Base-by-base conservation (phyloP, 2,329 filamentous ascomycete genomes). In the Microcera coccophila region DNA sequence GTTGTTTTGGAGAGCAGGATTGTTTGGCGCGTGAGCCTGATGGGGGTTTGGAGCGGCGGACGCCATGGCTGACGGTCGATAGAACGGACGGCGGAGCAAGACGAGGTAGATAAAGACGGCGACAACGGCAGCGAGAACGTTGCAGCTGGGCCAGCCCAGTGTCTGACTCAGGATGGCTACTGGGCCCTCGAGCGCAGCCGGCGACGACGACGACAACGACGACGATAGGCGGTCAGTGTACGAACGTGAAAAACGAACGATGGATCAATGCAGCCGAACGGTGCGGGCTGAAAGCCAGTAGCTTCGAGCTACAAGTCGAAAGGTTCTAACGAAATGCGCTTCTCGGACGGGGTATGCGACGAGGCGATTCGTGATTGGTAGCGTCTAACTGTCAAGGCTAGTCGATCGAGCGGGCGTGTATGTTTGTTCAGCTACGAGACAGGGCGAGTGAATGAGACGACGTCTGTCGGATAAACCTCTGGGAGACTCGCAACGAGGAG, bases 11-110 rank as follows among this genome's bases (percentile, higher is more conserved):
- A 55, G 48, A 17, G 55, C 43, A 31, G 47, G 41, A 36, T 52
- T 54, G 39, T 50, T 50, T 38, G 60, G 56, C 47, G 58, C 60
- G 49, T 58, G 64, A 45, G 61, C 57, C 46, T 61, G 58, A 45
- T 57, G 60, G 33, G 60, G 51, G 45, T 62, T 62, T 31, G 61
- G 57, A 42, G 62, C 56, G 45, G 64, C 60, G 40, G 66, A 67
- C 49, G 66, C 56, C 66, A 69, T 69, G 47, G 43, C 42, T 55
- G n/a, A 42, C 39, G 38, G 42, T 38, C 35, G 48, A 45, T 47
- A 49, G 49, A n/a, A n/a, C n/a, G 45, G 48, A 49, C 47, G 51
- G 45, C 36, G 37, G 31, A 12, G 38, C 24, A 20, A 38, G 35
- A 22, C 31, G 39, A 19, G 28, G 37, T 38, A 36, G 35, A 42